A percentile compares a stretch with the other conserved stretches of the same genome.
Conservation (phyloP, 1,284 basidiomycete species). For the Blastosporella zonata region DNA sequence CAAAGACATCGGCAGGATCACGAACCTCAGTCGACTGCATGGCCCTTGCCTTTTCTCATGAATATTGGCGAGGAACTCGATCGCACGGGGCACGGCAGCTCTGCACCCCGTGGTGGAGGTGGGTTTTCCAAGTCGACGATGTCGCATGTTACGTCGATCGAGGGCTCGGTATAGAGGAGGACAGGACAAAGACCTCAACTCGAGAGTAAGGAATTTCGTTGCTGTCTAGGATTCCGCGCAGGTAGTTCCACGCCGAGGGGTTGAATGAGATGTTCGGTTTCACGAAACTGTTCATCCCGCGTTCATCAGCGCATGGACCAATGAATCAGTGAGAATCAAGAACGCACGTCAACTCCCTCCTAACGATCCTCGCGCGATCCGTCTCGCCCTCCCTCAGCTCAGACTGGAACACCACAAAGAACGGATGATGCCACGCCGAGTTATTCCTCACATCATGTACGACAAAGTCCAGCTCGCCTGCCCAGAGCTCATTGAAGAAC, state of each 20-base stretch:
- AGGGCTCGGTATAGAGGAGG: conserved; percentile 53
- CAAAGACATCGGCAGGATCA: conserved; percentile 11
- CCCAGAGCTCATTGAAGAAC: conserved; percentile 80
- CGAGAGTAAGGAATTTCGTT: conserved; percentile 55
- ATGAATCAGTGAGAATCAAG: conserved; percentile 10
- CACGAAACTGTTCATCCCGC: conserved; percentile 39
- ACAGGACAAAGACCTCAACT: conserved; percentile 63
- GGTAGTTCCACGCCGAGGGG: conserved; percentile 91
- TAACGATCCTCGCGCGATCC: conserved; percentile 53
- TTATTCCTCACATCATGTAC: conserved; percentile 88
- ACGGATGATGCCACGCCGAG: conserved; percentile 97
- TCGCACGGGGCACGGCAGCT: conserved; percentile 72
- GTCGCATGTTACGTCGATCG: conserved; percentile 31
- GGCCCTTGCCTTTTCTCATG: conserved; percentile 54
- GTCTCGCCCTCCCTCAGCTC: conserved; percentile 58
- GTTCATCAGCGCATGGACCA: background rate
- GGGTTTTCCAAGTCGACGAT: conserved; percentile 76
- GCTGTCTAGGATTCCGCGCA: conserved; percentile 72
- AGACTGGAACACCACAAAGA: conserved; percentile 84
- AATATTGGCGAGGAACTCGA: conserved; percentile 86
- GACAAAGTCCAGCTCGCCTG: conserved; percentile 75
- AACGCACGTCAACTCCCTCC: conserved; percentile 70
- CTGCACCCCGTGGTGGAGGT: conserved; percentile 59
- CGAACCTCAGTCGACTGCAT: conserved; percentile 51
- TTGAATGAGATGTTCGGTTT: conserved; percentile 85